Evolutionary conservation across 768 basidiomycete species (phyloP), one percentile per base, ranked within the genome.

Genomic region (Terana coerulea): DNA sequence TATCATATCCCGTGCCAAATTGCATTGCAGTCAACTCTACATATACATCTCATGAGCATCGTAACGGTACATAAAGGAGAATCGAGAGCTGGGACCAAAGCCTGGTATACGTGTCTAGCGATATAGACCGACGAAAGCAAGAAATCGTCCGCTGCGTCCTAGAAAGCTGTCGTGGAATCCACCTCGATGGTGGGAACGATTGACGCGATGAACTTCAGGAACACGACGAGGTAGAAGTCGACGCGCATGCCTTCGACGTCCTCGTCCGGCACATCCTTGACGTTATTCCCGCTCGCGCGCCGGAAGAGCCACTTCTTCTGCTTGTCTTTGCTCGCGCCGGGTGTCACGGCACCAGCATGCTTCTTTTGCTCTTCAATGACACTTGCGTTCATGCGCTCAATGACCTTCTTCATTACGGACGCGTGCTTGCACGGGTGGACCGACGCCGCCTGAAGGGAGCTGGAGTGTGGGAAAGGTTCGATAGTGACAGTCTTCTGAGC

Each of bases 131-230:
- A 22, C n/a, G 43, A 7, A 44, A 30, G 31, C 5, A n/a, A 2
- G n/a, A 46, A 19, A 37, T 5, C 21, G 25, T 40, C 25, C 21
- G 6, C 15, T 37, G 35, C 35, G 35, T 14, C 24, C 64, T 56
- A 70, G 55, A 70, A 66, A 25, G 74, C 64, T 14, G 91, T 88
- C 43, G 91, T 95, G 59, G 92, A 91, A 68, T 95, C 91, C 36
- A 98, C 93, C 72, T 98, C 95, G 66, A 98, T 98, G 43, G 95
- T 97, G n/a, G 94, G 95, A 37, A 97, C 92, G 68, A 97, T 95
- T 47, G 90, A 92, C 10, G 93, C 93, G 65, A 98, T 97, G 72
- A 98, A 98, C 78, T 98, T 99, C 74, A 98, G 82, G 82, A 98
- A 98, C 49, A 93, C 94, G 61, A 97, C 91, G 45, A 97, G 80